Evolutionary conservation across 345 rosid genomes (phyloP).

Genomic region (Brassica juncea): DNA sequence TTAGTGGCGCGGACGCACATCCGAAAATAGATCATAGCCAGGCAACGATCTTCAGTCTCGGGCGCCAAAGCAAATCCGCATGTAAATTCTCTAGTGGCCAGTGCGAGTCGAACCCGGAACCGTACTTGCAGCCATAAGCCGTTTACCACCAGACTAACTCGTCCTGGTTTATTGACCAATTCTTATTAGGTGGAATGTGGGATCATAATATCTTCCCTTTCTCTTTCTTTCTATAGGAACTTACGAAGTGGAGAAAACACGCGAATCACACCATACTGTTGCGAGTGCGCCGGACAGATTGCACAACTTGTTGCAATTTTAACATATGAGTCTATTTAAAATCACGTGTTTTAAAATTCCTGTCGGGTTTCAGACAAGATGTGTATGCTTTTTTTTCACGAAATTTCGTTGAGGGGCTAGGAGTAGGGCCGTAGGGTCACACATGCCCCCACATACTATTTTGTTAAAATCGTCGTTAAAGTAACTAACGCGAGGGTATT

Average conservation of each 20-base stretch:
- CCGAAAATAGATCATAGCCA: too few relatives aligned
- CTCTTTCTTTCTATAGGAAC: neutral
- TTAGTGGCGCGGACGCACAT: too few relatives aligned
- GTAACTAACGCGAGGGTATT: constrained; percentile 4
- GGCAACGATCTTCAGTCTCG: too few relatives aligned
- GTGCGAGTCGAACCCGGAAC: too few relatives aligned
- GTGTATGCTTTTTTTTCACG: constrained; percentile 8
- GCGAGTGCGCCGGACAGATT: constrained; percentile 14
- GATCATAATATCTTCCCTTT: neutral
- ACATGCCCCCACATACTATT: constrained; percentile 11
- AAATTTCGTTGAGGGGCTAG: neutral
- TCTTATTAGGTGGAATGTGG: constrained; percentile 26
- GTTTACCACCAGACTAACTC: too few relatives aligned
- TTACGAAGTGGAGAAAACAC: constrained; percentile 25
- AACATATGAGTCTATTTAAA: neutral
- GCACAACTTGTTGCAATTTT: constrained; percentile 26
- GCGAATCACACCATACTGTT: constrained; percentile 13
- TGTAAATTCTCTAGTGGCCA: too few relatives aligned
- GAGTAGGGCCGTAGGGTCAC: neutral
- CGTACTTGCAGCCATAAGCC: too few relatives aligned
- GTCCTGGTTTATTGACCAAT: neutral
- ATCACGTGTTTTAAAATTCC: constrained; percentile 26
- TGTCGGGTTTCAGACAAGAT: constrained; percentile 19
- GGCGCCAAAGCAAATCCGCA: too few relatives aligned
- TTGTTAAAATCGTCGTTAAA: constrained; percentile 1